Percentiles rank a stretch among this genome's conserved stretches.
Evolutionary conservation across 441 rosid genomes (phyloP).

Genomic region (Melastoma candidum): DNA sequence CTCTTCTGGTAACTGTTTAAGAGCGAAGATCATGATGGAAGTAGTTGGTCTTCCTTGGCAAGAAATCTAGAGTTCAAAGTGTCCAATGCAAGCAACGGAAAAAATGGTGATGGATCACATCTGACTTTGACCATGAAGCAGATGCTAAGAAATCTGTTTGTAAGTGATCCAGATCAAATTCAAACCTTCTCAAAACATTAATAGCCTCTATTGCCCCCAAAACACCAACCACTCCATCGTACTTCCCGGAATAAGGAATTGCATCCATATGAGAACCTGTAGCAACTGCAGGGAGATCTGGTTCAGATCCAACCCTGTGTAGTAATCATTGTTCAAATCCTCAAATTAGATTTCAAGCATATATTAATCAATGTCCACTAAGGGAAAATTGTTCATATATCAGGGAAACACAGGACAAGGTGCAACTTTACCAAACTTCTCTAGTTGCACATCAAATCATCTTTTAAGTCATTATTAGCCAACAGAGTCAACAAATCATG

Average conservation of each 20-base stretch:
- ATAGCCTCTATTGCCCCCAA: conserved; percentile 89
- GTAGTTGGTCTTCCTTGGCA: conserved; percentile 2
- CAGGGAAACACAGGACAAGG: too few species aligned
- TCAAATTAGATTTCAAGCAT: neutral
- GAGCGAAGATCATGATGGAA: neutral
- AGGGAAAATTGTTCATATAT: too few species aligned
- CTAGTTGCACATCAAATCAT: too few species aligned
- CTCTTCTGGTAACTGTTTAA: too few species aligned
- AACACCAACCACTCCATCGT: conserved; percentile 93
- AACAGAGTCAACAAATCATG: too few species aligned
- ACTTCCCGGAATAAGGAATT: conserved; percentile 90
- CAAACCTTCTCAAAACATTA: conserved; percentile 67
- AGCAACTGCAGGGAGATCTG: conserved; percentile 58
- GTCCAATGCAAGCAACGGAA: conserved; percentile 1
- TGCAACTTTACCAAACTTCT: too few species aligned
- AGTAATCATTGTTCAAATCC: conserved; percentile 9
- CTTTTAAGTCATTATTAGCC: too few species aligned
- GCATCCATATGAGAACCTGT: conserved; percentile 96
- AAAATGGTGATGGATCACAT: neutral
- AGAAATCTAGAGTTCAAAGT: neutral
- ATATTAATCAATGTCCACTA: neutral
- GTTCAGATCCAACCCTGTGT: conserved; percentile 60
- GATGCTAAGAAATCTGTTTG: neutral
- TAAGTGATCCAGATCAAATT: neutral
- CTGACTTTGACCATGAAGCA: conserved; percentile 3